These are phyloP conservation scores for Choanephora cucurbitarum DNA, from an alignment of 371 early-diverging fungal species.

Conservation along the genomic window DNA sequence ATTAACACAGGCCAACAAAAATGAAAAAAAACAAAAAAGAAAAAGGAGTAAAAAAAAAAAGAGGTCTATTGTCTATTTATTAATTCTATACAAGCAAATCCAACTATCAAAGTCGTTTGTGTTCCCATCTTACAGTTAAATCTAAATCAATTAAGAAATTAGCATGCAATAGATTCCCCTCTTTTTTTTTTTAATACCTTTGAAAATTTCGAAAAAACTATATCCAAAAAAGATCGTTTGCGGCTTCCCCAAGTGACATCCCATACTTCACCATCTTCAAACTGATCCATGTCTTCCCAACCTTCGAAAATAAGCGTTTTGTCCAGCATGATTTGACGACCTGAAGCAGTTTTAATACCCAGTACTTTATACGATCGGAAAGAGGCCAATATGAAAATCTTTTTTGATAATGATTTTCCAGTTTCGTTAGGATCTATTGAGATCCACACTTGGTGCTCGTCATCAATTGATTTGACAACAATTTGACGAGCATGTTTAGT, in stretches of 20 bases:
- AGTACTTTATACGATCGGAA: constrained; percentile 39
- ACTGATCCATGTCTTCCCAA: constrained; percentile 24
- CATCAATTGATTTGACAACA: constrained; percentile 42
- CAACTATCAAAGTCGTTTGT: background rate
- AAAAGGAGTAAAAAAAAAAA: background rate
- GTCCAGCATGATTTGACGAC: constrained; percentile 33
- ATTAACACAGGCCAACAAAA: background rate
- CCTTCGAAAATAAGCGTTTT: constrained; percentile 28
- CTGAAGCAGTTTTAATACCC: constrained; percentile 34
- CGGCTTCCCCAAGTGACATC: constrained; percentile 19
- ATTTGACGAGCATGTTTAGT: constrained; percentile 32
- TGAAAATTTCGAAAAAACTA: background rate
- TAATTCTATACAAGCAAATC: background rate
- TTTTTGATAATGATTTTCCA: constrained; percentile 34
- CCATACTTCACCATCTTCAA: constrained; percentile 43
- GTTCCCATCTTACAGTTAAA: background rate
- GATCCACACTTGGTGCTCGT: constrained; percentile 45
- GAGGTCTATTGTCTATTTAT: background rate
- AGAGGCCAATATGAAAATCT: constrained; percentile 37
- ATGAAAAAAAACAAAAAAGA: background rate
- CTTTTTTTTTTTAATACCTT: background rate
- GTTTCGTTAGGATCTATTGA: constrained; percentile 41
- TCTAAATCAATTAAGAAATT: background rate
- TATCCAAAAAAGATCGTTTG: constrained; percentile 2
- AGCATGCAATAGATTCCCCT: too few relatives aligned